These are phyloP conservation scores for Auxenochlorella pyrenoidosa DNA, from an alignment of 139 green algal genomes.

Conservation along the genomic window DNA sequence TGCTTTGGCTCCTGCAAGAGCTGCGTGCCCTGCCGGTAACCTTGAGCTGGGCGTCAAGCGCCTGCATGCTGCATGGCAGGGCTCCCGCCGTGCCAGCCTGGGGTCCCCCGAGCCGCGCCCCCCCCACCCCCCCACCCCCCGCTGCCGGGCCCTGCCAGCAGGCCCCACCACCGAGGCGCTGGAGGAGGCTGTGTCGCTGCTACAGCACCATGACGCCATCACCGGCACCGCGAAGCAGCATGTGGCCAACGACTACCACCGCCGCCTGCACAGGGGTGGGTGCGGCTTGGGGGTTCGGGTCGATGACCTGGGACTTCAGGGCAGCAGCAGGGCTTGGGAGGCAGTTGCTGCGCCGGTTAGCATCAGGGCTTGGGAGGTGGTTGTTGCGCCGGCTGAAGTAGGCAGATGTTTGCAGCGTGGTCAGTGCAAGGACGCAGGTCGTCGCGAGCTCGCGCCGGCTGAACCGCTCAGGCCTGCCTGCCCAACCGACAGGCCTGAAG, in stretches of 20 bases:
- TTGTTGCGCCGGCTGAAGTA: too few species aligned
- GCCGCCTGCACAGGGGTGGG: conserved; percentile 51
- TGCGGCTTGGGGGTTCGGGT: too few species aligned
- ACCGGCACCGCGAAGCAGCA: conserved; percentile 89
- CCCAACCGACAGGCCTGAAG: conserved; percentile 23
- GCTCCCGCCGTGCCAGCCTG: background rate
- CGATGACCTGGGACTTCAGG: too few species aligned
- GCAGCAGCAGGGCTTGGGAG: too few species aligned
- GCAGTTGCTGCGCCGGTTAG: too few species aligned
- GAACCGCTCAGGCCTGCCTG: too few species aligned
- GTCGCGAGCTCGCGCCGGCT: too few species aligned
- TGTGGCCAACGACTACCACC: conserved; percentile 86
- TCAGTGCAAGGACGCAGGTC: too few species aligned
- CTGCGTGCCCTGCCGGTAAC: background rate
- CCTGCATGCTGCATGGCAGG: background rate
- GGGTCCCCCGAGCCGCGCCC: too few species aligned
- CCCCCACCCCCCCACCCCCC: background rate
- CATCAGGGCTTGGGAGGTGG: too few species aligned
- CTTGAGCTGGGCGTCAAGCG: background rate
- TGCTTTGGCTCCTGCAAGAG: background rate
- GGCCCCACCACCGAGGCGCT: conserved; percentile 50
- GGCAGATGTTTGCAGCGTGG: too few species aligned
- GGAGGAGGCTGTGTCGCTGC: conserved; percentile 71
- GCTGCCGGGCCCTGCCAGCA: background rate
- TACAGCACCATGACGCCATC: conserved; percentile 89